Base-by-base conservation (phyloP, 2,329 filamentous ascomycete genomes). In the Aspergillus clavatus region DNA sequence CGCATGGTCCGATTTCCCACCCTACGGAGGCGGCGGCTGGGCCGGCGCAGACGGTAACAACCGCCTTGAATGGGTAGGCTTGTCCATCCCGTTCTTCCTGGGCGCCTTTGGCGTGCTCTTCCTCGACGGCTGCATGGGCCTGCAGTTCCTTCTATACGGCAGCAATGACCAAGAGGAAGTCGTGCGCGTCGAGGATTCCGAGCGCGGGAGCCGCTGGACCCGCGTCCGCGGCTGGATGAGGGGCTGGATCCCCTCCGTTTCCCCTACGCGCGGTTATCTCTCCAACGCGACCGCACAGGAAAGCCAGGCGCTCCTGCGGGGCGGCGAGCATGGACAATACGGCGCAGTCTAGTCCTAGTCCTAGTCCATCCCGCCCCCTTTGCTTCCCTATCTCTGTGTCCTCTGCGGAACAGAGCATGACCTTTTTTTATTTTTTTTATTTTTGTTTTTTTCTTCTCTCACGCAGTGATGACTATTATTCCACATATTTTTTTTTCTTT, bases 211-310 rank as follows among this genome's bases (percentile, higher is more conserved):
- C 45, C 70, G 72, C 41, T 84, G 80, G 81, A 69, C 72, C 31
- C 68, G 72, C 22, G 79, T 83, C 5, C 79, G 71, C 45, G 81
- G 81, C 7, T 84, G 79, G 79, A 82, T 84, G 80, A 72, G 80
- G 47, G 81, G 81, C 2, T 84, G 81, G 81, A 75, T 82, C 27
- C 81, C 81, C 43, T 71, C 71, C 14, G 66, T 74, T 21, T 66
- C 67, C 16, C 67, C 69, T 24, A 56, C 60, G 22, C 60, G 58
- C 42, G 59, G 60, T 21, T 44, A 40, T 16, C 35, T 23, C 3
- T 23, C 31, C n/a, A 31, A 38, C 21, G 43, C 47, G 5, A 36
- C 39, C 19, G 29, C 52, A 7, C 54, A 47, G 19, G 66, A 69
- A 43, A 56, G 55, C 7, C 62, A 61, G 45, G 51, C 59, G 29